A percentile compares a stretch with the other conserved stretches of the same genome.
Conservation (phyloP, 495 filamentous ascomycete species). For the Cladorrhinum samala region DNA sequence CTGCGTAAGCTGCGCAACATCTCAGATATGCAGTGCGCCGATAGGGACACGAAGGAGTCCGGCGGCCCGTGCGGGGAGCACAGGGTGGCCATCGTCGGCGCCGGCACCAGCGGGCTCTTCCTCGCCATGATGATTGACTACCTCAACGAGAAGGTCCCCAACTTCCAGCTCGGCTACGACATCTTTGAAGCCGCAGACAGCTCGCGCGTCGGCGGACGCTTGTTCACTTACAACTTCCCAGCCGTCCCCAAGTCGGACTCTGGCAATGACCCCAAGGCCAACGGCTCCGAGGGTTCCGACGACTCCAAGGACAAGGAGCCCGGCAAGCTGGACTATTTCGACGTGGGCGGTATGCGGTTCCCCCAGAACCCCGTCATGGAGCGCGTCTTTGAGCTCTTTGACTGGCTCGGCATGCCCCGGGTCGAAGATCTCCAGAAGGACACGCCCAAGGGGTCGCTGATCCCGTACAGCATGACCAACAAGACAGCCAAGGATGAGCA, state of each 20-base stretch:
- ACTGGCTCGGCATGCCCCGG: neutral
- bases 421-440: neutral
- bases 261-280: too few relatives aligned
- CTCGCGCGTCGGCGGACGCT: conserved; percentile 24
- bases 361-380: conserved; percentile 28
- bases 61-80: too few relatives aligned
- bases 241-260: conserved; percentile 16
- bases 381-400: conserved; percentile 8
- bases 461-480: neutral
- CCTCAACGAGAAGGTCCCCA: neutral
- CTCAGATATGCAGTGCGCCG: too few relatives aligned
- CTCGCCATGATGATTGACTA: neutral
- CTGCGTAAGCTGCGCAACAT: too few relatives aligned
- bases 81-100: neutral
- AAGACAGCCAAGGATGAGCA: too few relatives aligned
- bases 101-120: neutral
- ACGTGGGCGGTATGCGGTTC: conserved; percentile 41
- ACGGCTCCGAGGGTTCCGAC: too few relatives aligned
- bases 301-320: too few relatives aligned
- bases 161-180: conserved; percentile 13
- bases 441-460: neutral
- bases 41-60: too few relatives aligned
- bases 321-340: conserved; percentile 43
- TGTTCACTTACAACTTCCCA: conserved; percentile 29
- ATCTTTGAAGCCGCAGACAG: conserved; percentile 24